Evolutionary conservation across 805 yeast species (phyloP).

Genomic region (Candida ulmi): DNA sequence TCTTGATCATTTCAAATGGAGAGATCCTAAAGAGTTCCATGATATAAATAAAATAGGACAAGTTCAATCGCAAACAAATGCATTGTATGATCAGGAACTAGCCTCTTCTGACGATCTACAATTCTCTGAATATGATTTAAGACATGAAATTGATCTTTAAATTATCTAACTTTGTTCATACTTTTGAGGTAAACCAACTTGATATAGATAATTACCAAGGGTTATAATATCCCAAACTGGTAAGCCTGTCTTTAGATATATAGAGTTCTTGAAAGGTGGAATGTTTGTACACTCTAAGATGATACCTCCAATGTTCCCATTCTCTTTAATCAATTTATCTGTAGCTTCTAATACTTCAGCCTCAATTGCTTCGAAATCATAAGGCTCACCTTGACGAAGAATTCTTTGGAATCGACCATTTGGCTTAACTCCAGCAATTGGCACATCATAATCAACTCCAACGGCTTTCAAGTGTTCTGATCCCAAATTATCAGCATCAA

Average conservation of each 20-base stretch:
- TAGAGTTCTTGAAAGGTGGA: slow-evolving; percentile 27
- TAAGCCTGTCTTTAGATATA: slow-evolving; percentile 18
- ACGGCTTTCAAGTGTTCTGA: slow-evolving; percentile 25
- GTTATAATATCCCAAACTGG: slow-evolving; percentile 30
- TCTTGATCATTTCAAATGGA: slow-evolving; percentile 29
- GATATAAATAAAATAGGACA: slow-evolving; percentile 23
- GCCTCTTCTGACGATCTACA: slow-evolving; percentile 18
- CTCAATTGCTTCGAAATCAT: slow-evolving; percentile 20
- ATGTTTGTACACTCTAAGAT: slow-evolving; percentile 31
- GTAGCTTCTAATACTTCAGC: slow-evolving; percentile 23
- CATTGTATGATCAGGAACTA: slow-evolving; percentile 29
- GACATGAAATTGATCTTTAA: neutral
- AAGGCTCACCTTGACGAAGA: slow-evolving; percentile 23
- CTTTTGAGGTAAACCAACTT: slow-evolving; percentile 2
- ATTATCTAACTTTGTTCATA: neutral
- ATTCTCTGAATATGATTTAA: neutral
- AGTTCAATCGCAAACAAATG: too few species aligned
- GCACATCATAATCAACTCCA: slow-evolving; percentile 23
- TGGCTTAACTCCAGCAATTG: slow-evolving; percentile 20
- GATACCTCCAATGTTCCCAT: slow-evolving; percentile 23
- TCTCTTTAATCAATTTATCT: slow-evolving; percentile 15
- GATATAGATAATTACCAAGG: slow-evolving; percentile 16
- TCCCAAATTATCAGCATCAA: slow-evolving; percentile 24
- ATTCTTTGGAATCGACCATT: slow-evolving; percentile 22
- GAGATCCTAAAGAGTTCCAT: slow-evolving; percentile 19